Evolutionary conservation across 352 stramenopile genomes (phyloP).

Genomic region (Phytophthora sansomeana): DNA sequence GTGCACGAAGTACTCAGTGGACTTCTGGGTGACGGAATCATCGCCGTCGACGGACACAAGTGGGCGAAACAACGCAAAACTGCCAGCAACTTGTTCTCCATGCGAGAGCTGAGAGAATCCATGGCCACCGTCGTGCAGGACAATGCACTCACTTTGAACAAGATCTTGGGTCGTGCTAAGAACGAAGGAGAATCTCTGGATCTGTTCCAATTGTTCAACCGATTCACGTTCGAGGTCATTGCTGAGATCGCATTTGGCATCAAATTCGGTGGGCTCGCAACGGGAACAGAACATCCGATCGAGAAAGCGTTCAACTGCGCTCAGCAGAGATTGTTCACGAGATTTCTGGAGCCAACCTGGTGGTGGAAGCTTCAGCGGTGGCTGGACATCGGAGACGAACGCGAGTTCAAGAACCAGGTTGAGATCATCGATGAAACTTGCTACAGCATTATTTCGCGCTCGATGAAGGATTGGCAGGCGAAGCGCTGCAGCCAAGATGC

Average conservation of each 20-base stretch:
- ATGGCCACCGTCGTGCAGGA: conserved; percentile 48
- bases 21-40: conserved; percentile 51
- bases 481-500: not conserved
- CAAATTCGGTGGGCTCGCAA: conserved; percentile 22
- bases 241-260: conserved; percentile 53
- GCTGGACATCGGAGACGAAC: conserved; percentile 44
- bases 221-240: conserved; percentile 65
- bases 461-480: conserved; percentile 22
- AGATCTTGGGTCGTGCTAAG: conserved; percentile 28
- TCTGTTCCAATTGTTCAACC: conserved; percentile 45
- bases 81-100: conserved; percentile 56
- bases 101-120: conserved; percentile 38
- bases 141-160: conserved; percentile 24
- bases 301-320: conserved; percentile 48
- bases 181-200: conserved; percentile 29
- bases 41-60: conserved; percentile 44
- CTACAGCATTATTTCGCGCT: conserved; percentile 43
- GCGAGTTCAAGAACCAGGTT: conserved; percentile 40
- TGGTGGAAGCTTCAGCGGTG: conserved; percentile 53
- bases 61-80: conserved; percentile 64
- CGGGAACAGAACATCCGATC: conserved; percentile 30
- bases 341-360: conserved; percentile 48
- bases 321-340: conserved; percentile 34
- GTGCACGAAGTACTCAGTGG: conserved; percentile 39
- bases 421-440: conserved; percentile 43